These are phyloP conservation scores for Capronia epimyces DNA, from an alignment of 2,329 filamentous ascomycete genomes.

Conservation along the genomic window DNA sequence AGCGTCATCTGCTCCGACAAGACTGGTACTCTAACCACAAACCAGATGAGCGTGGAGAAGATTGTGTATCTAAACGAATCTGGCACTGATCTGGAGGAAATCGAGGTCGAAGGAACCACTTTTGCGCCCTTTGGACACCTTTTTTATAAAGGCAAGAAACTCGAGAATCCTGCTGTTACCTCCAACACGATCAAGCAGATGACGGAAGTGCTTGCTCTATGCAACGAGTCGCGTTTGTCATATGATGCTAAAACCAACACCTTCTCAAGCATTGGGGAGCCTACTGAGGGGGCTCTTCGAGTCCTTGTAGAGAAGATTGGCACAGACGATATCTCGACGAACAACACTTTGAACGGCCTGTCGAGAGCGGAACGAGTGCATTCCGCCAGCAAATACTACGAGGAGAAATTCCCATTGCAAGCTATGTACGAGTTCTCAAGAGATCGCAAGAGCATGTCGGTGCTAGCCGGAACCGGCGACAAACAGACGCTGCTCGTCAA, in stretches of 20 bases:
- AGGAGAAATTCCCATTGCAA: constrained; percentile 65
- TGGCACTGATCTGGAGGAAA: constrained; percentile 71
- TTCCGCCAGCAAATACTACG: constrained; percentile 78
- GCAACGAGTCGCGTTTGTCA: constrained; percentile 80
- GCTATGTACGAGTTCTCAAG: constrained; percentile 95
- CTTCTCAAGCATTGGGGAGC: constrained; percentile 83
- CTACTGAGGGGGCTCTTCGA: constrained; percentile 88
- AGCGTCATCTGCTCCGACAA: constrained; percentile 99
- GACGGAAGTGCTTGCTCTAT: constrained; percentile 64
- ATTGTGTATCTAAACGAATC: constrained; percentile 73
- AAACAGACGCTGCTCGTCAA: constrained; percentile 85
- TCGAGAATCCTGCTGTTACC: constrained; percentile 62
- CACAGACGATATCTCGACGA: constrained; percentile 61
- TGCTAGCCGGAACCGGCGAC: constrained; percentile 67
- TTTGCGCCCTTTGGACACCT: constrained; percentile 80
- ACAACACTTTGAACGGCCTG: constrained; percentile 47
- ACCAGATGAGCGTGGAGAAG: constrained; percentile 98
- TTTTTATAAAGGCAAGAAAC: constrained; percentile 59
- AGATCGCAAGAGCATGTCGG: constrained; percentile 99
- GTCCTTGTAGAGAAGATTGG: constrained; percentile 93
- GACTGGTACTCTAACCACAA: constrained; percentile 94
- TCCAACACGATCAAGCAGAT: constrained; percentile 78
- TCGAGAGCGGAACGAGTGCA: constrained; percentile 62
- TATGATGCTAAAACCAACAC: constrained; percentile 70
- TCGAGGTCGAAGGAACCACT: constrained; percentile 87